These are phyloP conservation scores for Boletus pseudopeckii DNA, from an alignment of 768 basidiomycete species.

Conservation along the genomic window DNA sequence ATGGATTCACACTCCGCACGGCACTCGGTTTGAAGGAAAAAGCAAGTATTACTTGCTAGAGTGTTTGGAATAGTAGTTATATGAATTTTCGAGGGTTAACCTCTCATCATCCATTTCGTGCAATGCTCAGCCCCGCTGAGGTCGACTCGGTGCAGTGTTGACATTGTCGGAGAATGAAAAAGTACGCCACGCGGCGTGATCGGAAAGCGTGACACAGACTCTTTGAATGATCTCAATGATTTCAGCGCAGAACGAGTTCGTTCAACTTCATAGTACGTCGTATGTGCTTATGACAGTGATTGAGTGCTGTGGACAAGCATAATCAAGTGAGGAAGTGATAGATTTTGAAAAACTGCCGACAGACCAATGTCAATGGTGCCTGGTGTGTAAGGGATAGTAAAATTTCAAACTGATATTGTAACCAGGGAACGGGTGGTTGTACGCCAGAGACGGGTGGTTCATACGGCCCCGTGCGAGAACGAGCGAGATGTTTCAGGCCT, in stretches of 20 bases:
- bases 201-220: neutral
- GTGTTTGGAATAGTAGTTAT: neutral
- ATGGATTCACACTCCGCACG: neutral
- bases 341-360: neutral
- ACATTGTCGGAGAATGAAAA: neutral
- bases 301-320: neutral
- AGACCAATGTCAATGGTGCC: neutral
- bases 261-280: neutral
- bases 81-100: neutral
- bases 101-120: neutral
- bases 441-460: neutral
- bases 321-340: neutral
- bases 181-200: too few relatives aligned
- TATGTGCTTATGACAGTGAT: neutral
- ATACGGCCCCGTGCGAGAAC: neutral
- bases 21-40: neutral
- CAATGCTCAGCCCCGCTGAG: neutral
- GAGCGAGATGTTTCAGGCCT: constrained; percentile 13
- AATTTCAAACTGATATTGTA: neutral
- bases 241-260: neutral
- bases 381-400: neutral
- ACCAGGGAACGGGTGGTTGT: constrained; percentile 7
- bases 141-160: neutral
- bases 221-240: neutral
- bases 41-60: neutral